Evolutionary conservation across 768 basidiomycete genomes (phyloP).

Genomic region (Rhizopogon vinicolor): DNA sequence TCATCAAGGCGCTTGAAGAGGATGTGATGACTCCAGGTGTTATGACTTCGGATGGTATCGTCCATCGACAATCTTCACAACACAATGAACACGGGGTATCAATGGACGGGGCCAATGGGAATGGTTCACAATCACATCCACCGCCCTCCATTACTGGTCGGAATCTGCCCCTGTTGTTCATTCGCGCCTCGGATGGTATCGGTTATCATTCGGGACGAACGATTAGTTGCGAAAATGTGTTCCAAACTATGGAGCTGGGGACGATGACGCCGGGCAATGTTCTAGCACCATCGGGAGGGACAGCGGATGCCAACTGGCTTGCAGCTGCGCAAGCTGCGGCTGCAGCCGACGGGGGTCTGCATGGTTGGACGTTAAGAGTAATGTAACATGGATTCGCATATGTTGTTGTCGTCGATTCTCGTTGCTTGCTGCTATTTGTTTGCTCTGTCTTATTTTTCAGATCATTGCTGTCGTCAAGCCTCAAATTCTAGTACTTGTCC

Average conservation of each 20-base stretch:
- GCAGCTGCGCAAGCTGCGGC: slow-evolving; percentile 71
- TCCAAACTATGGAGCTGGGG: slow-evolving; percentile 62
- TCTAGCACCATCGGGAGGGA: slow-evolving; percentile 39
- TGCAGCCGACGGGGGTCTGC: slow-evolving; percentile 58
- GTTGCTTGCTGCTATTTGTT: slow-evolving; percentile 11
- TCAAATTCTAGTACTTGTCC: not conserved
- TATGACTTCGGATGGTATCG: slow-evolving; percentile 28
- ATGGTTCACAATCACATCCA: slow-evolving; percentile 22
- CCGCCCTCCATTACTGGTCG: slow-evolving; percentile 59
- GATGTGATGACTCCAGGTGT: slow-evolving; percentile 46
- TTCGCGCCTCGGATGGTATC: slow-evolving; percentile 77
- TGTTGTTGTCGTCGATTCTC: slow-evolving; percentile 19
- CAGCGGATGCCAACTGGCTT: slow-evolving; percentile 64
- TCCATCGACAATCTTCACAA: slow-evolving; percentile 10
- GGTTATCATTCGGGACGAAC: slow-evolving; percentile 87
- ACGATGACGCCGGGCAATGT: slow-evolving; percentile 41
- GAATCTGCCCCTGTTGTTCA: slow-evolving; percentile 75
- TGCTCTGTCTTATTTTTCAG: slow-evolving; percentile 17
- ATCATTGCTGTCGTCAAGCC: slow-evolving; percentile 1
- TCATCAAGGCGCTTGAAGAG: slow-evolving; percentile 76
- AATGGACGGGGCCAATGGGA: slow-evolving; percentile 21
- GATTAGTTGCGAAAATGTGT: slow-evolving; percentile 78
- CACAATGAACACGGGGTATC: slow-evolving; percentile 32
- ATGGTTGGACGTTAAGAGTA: slow-evolving; percentile 78
- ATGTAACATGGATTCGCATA: slow-evolving; percentile 41